phyloP scores from a whole-genome alignment of 805 yeast genomes.

The Torulaspora gathmanii region DNA sequence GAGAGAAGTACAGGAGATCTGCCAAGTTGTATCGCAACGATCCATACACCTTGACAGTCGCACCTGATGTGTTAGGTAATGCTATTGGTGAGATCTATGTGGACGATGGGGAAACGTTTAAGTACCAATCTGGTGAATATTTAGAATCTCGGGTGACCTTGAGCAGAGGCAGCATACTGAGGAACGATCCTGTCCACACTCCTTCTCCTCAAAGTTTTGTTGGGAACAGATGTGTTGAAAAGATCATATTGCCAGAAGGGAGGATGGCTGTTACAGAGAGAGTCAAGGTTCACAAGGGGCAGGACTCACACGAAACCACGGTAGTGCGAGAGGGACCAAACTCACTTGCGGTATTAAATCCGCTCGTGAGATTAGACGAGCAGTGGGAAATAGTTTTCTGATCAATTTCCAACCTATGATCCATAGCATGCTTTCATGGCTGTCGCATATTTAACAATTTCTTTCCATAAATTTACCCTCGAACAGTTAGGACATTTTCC shows the following conservation, averaged over 20 bases:
- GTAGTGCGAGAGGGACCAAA: conserved; percentile 17
- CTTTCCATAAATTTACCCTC: conserved; percentile 28
- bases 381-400: conserved; percentile 46
- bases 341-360: conserved; percentile 43
- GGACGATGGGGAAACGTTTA: conserved; percentile 81
- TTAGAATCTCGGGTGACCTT: conserved; percentile 42
- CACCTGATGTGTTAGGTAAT: conserved; percentile 44
- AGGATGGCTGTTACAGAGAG: conserved; percentile 8
- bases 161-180: conserved; percentile 32
- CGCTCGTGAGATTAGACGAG: conserved; percentile 43
- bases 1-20: conserved; percentile 75
- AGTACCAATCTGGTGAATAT: conserved; percentile 49
- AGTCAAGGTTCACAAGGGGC: conserved; percentile 37
- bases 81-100: conserved; percentile 63
- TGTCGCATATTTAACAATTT: conserved; percentile 28
- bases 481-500: conserved; percentile 34
- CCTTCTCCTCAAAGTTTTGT: conserved; percentile 24
- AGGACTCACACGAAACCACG: conserved; percentile 36
- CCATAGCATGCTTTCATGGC: conserved; percentile 14
- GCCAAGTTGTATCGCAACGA: conserved; percentile 68
- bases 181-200: conserved; percentile 28
- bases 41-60: conserved; percentile 73
- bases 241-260: conserved; percentile 47
- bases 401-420: background rate
- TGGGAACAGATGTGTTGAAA: conserved; percentile 47